Evolutionary conservation across 257 asterid genomes (phyloP), one percentile per base, ranked within the genome.

Genomic region (Solanum boliviense): DNA sequence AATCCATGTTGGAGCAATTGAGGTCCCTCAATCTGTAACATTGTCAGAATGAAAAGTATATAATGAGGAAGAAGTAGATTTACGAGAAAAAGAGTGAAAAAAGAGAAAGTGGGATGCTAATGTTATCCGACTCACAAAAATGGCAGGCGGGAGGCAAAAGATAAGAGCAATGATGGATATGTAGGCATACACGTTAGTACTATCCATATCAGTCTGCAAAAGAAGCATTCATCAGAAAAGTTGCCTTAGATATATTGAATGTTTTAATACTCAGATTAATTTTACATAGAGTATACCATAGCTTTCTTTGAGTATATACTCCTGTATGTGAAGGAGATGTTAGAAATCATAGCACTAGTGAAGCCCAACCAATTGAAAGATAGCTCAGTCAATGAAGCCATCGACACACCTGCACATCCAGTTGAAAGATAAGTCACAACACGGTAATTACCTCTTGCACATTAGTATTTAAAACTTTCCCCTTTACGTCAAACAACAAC

Each of bases 291-390:
- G 87, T 86, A 89, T 84, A 96, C 99, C 99, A 96, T 97, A 58
- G 99, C 99, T 96, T 97, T 97, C 94, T 97, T 97, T 3, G 99
- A 97, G 90, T 97, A 97, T 72, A 97, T 94, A 94, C 99, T 97
- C 95, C 99, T 91, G 90, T 96, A 97, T 62, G 99, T 97, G 98
- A 97, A 97, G 71, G 99, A 96, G 95, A 97, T 94, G 91, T 97
- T 97, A 88, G 99, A 97, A 89, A 97, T 97, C 99, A 97, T 97
- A 36, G 99, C 99, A 87, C 99, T 97, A 87, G 88, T 88, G 89
- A 97, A 97, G 29, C 99, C 99, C 58, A 46, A 13, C 99, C 99
- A 97, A 92, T 97, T 97, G 96, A 97, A 97, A 32, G 99, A 97
- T 81, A 97, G 91, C 91, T 97, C 99, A 25, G 99, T 97, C 89